Evolutionary conservation across 495 filamentous ascomycete species (phyloP).

Genomic region (Arthonia radiata): DNA sequence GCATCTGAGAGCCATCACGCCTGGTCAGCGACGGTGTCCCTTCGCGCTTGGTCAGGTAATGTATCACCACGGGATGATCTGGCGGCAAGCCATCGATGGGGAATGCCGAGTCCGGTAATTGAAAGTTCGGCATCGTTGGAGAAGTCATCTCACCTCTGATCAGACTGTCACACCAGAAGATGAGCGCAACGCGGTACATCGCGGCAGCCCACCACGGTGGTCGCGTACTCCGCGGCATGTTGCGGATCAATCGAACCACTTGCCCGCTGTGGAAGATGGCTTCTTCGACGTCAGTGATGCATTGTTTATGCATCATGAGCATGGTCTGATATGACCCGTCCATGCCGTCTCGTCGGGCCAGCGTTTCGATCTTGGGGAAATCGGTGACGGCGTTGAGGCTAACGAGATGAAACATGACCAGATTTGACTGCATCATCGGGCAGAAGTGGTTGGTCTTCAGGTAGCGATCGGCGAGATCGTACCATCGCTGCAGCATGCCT

Average conservation of each 20-base stretch:
- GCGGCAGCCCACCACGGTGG: constrained; percentile 30
- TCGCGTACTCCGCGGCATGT: constrained; percentile 18
- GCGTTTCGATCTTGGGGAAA: constrained; percentile 31
- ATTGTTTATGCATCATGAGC: constrained; percentile 20
- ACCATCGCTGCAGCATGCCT: constrained; percentile 30
- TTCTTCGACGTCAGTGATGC: constrained; percentile 27
- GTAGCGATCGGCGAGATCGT: constrained; percentile 21
- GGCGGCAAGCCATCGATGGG: constrained; percentile 12
- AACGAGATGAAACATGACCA: constrained; percentile 40
- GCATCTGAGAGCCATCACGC: constrained; percentile 12
- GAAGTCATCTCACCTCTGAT: constrained; percentile 8
- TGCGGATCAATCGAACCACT: constrained; percentile 24
- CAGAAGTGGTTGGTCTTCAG: constrained; percentile 14
- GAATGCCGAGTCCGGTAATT: constrained; percentile 9
- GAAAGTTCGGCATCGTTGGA: too few relatives aligned
- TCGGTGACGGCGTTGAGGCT: constrained; percentile 31
- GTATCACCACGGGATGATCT: constrained; percentile 14
- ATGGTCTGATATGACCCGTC: constrained; percentile 23
- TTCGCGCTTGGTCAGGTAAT: constrained; percentile 15
- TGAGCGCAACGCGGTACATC: constrained; percentile 24
- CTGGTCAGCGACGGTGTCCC: constrained; percentile 15
- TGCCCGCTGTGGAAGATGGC: constrained; percentile 36
- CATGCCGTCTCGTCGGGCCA: constrained; percentile 26
- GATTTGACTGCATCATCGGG: constrained; percentile 22
- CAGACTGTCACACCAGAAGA: constrained; percentile 24